Conservation (phyloP, 2,329 filamentous ascomycete genomes). For the Fusarium praegraminearum region DNA sequence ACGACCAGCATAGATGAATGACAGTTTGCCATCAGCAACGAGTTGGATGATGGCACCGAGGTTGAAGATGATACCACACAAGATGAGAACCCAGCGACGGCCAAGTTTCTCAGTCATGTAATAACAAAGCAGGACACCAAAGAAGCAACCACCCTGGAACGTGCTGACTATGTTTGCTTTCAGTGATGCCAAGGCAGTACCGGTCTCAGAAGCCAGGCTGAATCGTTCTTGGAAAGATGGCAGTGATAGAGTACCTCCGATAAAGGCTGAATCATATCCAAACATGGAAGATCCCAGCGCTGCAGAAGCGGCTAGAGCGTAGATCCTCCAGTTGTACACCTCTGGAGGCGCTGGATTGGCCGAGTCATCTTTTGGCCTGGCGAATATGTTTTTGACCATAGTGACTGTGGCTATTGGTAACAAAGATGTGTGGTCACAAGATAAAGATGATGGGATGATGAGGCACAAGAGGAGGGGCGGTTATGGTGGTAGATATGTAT, state of each 20-base stretch:
- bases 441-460: background rate
- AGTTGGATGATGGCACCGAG: constrained; percentile 6
- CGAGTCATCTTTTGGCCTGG: constrained; percentile 7
- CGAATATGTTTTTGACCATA: constrained; percentile 7
- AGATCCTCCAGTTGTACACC: constrained; percentile 16
- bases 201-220: background rate
- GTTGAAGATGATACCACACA: constrained; percentile 5
- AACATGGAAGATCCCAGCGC: constrained; percentile 27
- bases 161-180: constrained; percentile 18
- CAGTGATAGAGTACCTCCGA: constrained; percentile 12
- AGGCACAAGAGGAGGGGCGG: background rate
- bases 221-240: constrained; percentile 15
- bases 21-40: background rate
- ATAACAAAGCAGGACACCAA: constrained; percentile 5
- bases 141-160: constrained; percentile 7
- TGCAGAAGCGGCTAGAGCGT: constrained; percentile 2
- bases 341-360: constrained; percentile 12
- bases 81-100: background rate
- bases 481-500: background rate
- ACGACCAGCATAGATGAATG: constrained; percentile 5
- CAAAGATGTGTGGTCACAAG: too few species aligned
- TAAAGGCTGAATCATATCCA: constrained; percentile 32
- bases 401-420: background rate
- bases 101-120: background rate
- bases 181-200: background rate